These are phyloP conservation scores for Millerozyma miso DNA, from an alignment of 805 yeast genomes.

Conservation along the genomic window DNA sequence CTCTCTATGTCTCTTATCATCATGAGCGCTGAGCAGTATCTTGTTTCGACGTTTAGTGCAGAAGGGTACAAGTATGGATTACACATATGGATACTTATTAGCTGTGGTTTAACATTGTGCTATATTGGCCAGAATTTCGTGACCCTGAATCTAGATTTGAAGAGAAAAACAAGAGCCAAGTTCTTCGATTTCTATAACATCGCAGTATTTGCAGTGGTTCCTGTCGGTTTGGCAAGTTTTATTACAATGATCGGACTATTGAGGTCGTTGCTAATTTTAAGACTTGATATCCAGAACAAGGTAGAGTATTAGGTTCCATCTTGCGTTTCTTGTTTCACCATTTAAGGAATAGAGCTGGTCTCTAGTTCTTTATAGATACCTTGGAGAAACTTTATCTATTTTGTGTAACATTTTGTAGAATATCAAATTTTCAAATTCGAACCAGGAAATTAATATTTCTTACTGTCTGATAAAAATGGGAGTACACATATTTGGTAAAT, in stretches of 20 bases:
- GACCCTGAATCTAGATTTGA: slow-evolving; percentile 65
- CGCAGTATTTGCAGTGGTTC: slow-evolving; percentile 96
- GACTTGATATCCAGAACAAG: slow-evolving; percentile 49
- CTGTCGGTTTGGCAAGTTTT: slow-evolving; percentile 92
- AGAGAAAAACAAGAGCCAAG: slow-evolving; percentile 46
- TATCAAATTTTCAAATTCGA: neutral
- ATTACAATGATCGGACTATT: slow-evolving; percentile 83
- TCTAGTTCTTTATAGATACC: neutral
- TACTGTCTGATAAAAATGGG: slow-evolving; percentile 24
- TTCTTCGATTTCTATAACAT: slow-evolving; percentile 84
- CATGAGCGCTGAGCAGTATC: slow-evolving; percentile 63
- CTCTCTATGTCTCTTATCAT: slow-evolving; percentile 75
- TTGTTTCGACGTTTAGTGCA: slow-evolving; percentile 60
- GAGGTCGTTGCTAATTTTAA: slow-evolving; percentile 67
- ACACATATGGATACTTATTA: slow-evolving; percentile 90
- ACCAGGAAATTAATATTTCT: neutral
- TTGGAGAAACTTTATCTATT: neutral
- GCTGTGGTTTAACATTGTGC: slow-evolving; percentile 74
- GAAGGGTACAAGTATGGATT: slow-evolving; percentile 69
- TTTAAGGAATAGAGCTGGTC: neutral
- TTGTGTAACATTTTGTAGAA: neutral
- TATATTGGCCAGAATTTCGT: slow-evolving; percentile 85
- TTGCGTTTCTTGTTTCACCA: neutral
- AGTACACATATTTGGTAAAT: slow-evolving; percentile 42
- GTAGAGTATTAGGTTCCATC: neutral